A percentile compares a stretch with the other conserved stretches of the same genome.
phyloP scores from a whole-genome alignment of 2,329 filamentous ascomycete genomes.

The Penicillium crustosum region DNA sequence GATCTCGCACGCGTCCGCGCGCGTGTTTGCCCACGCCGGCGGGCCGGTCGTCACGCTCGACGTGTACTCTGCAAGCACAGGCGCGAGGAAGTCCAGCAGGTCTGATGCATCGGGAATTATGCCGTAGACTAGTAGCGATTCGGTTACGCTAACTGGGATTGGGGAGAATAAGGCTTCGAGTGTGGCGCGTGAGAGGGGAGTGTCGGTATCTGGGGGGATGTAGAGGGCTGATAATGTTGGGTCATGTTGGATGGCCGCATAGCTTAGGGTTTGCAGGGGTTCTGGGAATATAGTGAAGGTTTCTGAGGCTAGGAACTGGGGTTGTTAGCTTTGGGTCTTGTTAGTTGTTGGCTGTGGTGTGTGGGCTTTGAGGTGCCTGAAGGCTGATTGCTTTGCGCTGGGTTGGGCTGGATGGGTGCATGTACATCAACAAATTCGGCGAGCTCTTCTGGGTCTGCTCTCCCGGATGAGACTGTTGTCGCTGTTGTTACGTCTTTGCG shows the following conservation, averaged over 20 bases:
- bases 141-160: slow-evolving; percentile 61
- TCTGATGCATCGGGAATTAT: slow-evolving; percentile 55
- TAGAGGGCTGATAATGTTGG: slow-evolving; percentile 56
- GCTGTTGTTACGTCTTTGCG: slow-evolving; percentile 12
- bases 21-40: slow-evolving; percentile 61
- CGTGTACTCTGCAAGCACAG: slow-evolving; percentile 65
- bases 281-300: slow-evolving; percentile 66
- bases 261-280: slow-evolving; percentile 61
- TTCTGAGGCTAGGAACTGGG: slow-evolving; percentile 66
- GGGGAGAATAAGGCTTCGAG: slow-evolving; percentile 53
- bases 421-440: slow-evolving; percentile 73
- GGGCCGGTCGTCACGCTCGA: slow-evolving; percentile 59
- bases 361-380: not conserved
- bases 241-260: slow-evolving; percentile 56
- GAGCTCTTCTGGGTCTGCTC: slow-evolving; percentile 63
- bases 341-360: slow-evolving; percentile 7
- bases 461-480: slow-evolving; percentile 14
- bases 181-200: slow-evolving; percentile 56
- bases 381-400: not conserved
- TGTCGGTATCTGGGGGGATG: slow-evolving; percentile 31
- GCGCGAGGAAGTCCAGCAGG: slow-evolving; percentile 58
- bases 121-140: slow-evolving; percentile 67
- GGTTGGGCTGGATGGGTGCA: not conserved
- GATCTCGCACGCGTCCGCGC: slow-evolving; percentile 67
- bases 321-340: not conserved